These are phyloP conservation scores for Thecamonas trahens DNA, from an alignment of 78 protist genomes.

Conservation along the genomic window DNA sequence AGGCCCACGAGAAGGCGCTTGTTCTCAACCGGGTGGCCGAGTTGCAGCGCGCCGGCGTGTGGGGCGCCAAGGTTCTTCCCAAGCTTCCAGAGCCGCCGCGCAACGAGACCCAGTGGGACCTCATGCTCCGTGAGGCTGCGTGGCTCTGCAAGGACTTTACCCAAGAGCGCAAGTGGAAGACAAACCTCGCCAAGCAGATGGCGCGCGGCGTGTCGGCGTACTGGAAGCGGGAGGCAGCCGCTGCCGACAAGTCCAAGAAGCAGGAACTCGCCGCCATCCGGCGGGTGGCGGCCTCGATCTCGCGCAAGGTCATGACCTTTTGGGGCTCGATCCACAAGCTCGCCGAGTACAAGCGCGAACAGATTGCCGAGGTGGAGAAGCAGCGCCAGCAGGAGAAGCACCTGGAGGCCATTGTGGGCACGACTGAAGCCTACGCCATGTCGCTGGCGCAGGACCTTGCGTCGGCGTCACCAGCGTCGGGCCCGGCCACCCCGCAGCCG, in stretches of 20 bases:
- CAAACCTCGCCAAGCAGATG: conserved; percentile 18
- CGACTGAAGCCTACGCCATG: too few relatives aligned
- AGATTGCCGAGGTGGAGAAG: conserved; percentile 2
- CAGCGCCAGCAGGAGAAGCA: not conserved
- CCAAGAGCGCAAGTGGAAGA: conserved; percentile 37
- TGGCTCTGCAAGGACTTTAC: conserved; percentile 60
- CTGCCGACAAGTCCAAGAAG: not conserved
- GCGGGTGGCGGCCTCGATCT: conserved; percentile 6
- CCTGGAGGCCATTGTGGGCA: too few relatives aligned
- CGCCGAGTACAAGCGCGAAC: conserved; percentile 13
- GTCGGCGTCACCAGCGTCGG: too few relatives aligned
- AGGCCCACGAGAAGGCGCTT: conserved; percentile 32
- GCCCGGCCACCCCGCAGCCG: too few relatives aligned
- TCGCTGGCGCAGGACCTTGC: too few relatives aligned
- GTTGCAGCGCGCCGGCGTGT: conserved; percentile 23
- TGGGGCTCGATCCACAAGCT: conserved; percentile 50
- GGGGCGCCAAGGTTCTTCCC: conserved; percentile 29
- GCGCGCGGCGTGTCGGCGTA: conserved; percentile 8
- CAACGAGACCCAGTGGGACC: conserved; percentile 68
- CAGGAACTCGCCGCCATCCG: conserved; percentile 28
- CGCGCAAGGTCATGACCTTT: conserved; percentile 28
- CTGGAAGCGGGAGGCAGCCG: not conserved
- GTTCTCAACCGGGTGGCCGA: conserved; percentile 28
- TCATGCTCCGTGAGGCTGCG: conserved; percentile 60
- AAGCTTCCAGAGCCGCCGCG: conserved; percentile 62